Evolutionary conservation across 2,329 filamentous ascomycete species (phyloP).

Genomic region (Ophiostoma himal-ulmi): DNA sequence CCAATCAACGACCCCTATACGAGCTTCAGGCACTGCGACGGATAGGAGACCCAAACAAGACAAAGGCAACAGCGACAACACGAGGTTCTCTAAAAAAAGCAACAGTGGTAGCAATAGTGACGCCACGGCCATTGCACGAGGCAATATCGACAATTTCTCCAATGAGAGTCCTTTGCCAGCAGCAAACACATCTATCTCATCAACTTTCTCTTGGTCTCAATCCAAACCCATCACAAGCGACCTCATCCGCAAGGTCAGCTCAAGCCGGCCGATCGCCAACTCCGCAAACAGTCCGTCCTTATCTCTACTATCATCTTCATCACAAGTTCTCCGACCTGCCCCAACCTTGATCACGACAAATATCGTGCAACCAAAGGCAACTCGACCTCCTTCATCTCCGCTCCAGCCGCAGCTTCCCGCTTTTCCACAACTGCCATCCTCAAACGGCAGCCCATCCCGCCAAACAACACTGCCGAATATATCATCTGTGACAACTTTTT

Average conservation of each 20-base stretch:
- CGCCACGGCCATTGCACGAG: background rate
- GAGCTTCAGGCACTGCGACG: constrained; percentile 21
- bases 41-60: constrained; percentile 15
- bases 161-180: background rate
- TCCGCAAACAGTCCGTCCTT: background rate
- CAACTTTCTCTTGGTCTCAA: background rate
- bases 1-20: constrained; percentile 23
- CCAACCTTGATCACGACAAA: constrained; percentile 7
- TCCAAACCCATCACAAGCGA: constrained; percentile 7
- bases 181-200: background rate
- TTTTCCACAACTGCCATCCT: constrained; percentile 51
- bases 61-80: constrained; percentile 6
- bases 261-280: background rate
- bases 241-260: constrained; percentile 12
- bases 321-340: background rate
- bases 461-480: constrained; percentile 35
- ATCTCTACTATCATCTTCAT: background rate
- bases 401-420: constrained; percentile 31
- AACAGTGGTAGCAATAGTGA: background rate
- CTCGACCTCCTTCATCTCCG: constrained; percentile 9
- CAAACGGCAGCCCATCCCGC: constrained; percentile 56
- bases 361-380: constrained; percentile 22
- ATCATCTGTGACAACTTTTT: no score
- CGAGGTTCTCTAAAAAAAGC: constrained; percentile 18
- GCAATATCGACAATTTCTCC: background rate